Evolutionary conservation across 441 rosid genomes (phyloP).

Genomic region (Rhodomyrtus psidioides): DNA sequence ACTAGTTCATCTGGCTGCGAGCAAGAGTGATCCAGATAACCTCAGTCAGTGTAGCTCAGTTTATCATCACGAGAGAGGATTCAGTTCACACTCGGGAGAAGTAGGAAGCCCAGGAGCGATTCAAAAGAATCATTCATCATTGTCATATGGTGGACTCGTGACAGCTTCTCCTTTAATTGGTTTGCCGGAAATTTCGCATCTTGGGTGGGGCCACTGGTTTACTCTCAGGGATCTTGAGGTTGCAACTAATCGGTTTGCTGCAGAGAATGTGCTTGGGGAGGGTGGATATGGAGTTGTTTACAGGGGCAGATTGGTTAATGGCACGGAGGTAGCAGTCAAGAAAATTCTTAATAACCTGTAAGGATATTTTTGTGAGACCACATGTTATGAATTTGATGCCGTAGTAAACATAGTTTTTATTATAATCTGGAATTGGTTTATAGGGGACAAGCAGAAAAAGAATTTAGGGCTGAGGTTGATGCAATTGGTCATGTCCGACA

Average conservation of each 20-base stretch:
- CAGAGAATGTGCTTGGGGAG: constrained; percentile 6
- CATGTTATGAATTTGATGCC: background rate
- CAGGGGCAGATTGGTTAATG: constrained; percentile 5
- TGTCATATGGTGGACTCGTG: background rate
- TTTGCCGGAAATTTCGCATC: constrained; percentile 6
- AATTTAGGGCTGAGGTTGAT: constrained; percentile 7
- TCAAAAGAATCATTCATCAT: background rate
- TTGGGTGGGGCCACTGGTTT: constrained; percentile 12
- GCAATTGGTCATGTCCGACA: constrained; percentile 7
- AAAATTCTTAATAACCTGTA: constrained; percentile 10
- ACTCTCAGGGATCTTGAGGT: constrained; percentile 6
- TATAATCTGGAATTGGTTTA: background rate
- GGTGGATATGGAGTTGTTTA: constrained; percentile 10
- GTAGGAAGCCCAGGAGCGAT: background rate
- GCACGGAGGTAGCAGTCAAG: constrained; percentile 9
- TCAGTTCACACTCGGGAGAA: constrained; percentile 4
- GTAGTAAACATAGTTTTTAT: background rate
- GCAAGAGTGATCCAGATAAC: constrained; percentile 10
- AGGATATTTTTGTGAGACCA: background rate
- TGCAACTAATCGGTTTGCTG: background rate
- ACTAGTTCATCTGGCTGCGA: constrained; percentile 2
- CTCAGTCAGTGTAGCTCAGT: constrained; percentile 10
- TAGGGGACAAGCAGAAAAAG: constrained; percentile 11
- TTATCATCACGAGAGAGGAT: constrained; percentile 8
- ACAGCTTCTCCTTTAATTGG: constrained; percentile 10